Conservation (phyloP, 2,329 filamentous ascomycete species). For the Trichoderma simmonsii region DNA sequence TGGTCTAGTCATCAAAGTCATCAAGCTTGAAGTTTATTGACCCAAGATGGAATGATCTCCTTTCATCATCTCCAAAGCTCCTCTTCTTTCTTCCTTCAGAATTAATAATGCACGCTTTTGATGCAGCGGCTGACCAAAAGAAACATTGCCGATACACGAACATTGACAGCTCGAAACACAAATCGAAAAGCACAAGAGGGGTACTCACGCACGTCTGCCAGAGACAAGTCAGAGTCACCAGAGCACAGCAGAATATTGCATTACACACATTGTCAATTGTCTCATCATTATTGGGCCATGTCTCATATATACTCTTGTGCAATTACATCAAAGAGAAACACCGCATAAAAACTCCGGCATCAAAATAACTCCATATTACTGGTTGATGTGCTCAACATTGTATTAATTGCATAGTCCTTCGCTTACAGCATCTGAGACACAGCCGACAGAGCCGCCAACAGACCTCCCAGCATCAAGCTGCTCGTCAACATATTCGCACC, state of each 20-base stretch:
- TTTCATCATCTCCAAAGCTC: background rate
- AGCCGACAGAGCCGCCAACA: background rate
- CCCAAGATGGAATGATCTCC: background rate
- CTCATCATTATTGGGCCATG: background rate
- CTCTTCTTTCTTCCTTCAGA: background rate
- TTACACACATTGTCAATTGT: background rate
- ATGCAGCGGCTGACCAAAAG: background rate
- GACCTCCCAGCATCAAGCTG: constrained; percentile 14
- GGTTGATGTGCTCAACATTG: background rate
- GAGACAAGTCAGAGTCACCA: background rate
- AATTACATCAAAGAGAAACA: background rate
- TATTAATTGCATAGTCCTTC: background rate
- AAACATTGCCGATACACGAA: background rate
- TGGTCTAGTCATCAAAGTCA: background rate
- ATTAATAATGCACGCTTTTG: background rate
- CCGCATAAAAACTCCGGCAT: background rate
- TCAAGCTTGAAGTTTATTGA: background rate
- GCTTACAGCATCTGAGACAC: constrained; percentile 16
- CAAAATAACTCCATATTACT: background rate
- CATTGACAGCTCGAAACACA: background rate
- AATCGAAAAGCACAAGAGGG: background rate
- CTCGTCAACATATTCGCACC: constrained; percentile 2
- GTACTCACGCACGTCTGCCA: background rate
- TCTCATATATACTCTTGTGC: background rate
- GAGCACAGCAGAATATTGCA: background rate